Evolutionary conservation across 225 moss, liverwort and hornwort genomes (phyloP), one percentile per base, ranked within the genome.

Genomic region (Thuidium tamariscinum): DNA sequence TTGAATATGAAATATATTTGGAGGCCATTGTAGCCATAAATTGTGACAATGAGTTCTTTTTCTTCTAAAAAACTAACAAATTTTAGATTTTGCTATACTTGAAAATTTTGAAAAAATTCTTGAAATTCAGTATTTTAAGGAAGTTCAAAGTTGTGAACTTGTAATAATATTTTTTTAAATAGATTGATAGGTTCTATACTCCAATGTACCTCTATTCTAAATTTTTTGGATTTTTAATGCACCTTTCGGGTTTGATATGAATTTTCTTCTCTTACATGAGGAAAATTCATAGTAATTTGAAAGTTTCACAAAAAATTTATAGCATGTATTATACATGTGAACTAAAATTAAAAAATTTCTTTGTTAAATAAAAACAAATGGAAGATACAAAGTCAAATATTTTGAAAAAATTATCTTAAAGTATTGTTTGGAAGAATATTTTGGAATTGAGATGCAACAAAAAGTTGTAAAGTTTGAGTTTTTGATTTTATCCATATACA

Each of bases 11-110:
- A 68, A 23, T 68, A 23, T 8, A 23, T 23, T 39, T 9, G 3
- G 21, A 25, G 7, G 2, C 15, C 13, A 0, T 25, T 1, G 4
- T 41, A 25, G 25, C 8, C 0, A 25, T n/a, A n/a, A n/a, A n/a
- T 44, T 48, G 23, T 68, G 13, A 37, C 23, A 39, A 23, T 39
- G 39, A 37, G 0, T 13, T 67, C 6, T 37, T 67, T 23, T 37
- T 2, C 1, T 20, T 21, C 10, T 37, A 2, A 2, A 66, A 21
- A 37, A 2, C 5, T 6, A 67, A 7, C 2, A 21, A 36, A 11
- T 10, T n/a, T n/a, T n/a, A n/a, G 3, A 21, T 36, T 66, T 9
- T 37, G n/a, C 0, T 21, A 22, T 1, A 2, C 12, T 22, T 67
- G 7, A 68, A 13, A n/a, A n/a, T n/a, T n/a, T n/a, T n/a, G n/a